Evolutionary conservation across 1,139 yeast genomes (phyloP).

Genomic region (Suhomyces wounanorum): DNA sequence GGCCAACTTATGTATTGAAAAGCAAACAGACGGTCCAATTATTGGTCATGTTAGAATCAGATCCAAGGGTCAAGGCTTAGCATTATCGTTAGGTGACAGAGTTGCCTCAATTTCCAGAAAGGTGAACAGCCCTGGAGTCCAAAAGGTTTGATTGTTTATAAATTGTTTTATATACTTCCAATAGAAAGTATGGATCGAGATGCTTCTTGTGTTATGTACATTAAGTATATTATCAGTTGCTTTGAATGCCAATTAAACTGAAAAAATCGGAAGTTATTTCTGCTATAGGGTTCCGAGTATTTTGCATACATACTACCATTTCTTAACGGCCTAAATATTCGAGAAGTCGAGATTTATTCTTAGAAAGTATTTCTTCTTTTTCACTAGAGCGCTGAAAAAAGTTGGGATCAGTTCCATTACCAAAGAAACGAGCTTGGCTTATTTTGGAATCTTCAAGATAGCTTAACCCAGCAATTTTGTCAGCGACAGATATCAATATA

Average conservation of each 20-base stretch:
- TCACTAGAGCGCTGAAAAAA: conserved; percentile 26
- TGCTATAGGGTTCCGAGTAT: too few species aligned
- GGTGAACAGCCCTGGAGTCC: conserved; percentile 28
- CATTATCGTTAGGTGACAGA: conserved; percentile 90
- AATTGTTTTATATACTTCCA: conserved; percentile 5
- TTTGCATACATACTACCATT: background rate
- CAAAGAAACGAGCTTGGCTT: conserved; percentile 23
- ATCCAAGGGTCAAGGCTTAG: conserved; percentile 97
- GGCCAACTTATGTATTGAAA: conserved; percentile 93
- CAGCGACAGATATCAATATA: background rate
- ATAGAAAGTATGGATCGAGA: conserved; percentile 6
- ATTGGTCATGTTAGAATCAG: conserved; percentile 96
- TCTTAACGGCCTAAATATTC: background rate
- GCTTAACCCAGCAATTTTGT: background rate
- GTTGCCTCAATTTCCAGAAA: conserved; percentile 78
- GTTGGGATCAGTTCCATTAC: conserved; percentile 29
- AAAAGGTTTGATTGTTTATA: conserved; percentile 13
- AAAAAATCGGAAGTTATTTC: too few species aligned
- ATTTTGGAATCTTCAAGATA: conserved; percentile 9
- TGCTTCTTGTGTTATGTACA: background rate
- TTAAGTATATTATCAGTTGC: background rate
- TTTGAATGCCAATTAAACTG: background rate
- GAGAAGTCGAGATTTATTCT: conserved; percentile 6
- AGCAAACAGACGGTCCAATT: conserved; percentile 71
- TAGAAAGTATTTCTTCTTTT: conserved; percentile 18